Evolutionary conservation across 805 yeast genomes (phyloP), one percentile per base, ranked within the genome.

Genomic region (Danielia oregonensis): DNA sequence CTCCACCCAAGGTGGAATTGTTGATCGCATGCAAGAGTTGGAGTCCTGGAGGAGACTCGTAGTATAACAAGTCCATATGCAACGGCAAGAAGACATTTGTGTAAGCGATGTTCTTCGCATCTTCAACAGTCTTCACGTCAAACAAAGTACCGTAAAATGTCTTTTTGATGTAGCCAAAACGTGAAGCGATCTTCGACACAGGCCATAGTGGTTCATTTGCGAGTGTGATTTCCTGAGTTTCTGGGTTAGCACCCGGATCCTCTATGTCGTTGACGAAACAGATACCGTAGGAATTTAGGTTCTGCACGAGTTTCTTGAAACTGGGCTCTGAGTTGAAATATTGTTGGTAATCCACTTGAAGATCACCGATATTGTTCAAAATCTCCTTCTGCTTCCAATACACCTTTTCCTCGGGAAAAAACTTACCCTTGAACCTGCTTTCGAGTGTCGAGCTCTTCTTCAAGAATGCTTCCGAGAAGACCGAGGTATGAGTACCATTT

Each of bases 31-130:
- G 93, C 28, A 84, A 64, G 25, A 82, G 54, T 55, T 84, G 89
- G 28, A 84, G 59, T 0, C 91, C 91, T 1, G 94, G 94, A 3
- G 89, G 89, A 8, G 87, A 77, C 53, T 84, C 89, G 51, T 82
- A 78, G 59, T 83, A 84, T 29, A 79, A 66, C 17, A 84, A 65
- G 50, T 85, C 93, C 82, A 82, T 84, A 48, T 84, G 94, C 32
- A 84, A 63, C 2, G 88, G 88, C 26, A 85, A 65, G 45, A 74
- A 74, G 6, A 67, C 68, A 32, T 71, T 66, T 4, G 93, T 79
- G 49, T 81, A 76, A 4, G 89, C 89, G 32, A 84, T 79, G 45
- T 84, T 82, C 36, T 70, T 74, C 9, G 88, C 82, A 7, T 57
- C 46, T 21, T 54, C 51, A 23, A 61, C 64, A 35, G 67, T 63